phyloP scores from a whole-genome alignment of 2,329 filamentous ascomycete species.

The Canariomyces notabilis region DNA sequence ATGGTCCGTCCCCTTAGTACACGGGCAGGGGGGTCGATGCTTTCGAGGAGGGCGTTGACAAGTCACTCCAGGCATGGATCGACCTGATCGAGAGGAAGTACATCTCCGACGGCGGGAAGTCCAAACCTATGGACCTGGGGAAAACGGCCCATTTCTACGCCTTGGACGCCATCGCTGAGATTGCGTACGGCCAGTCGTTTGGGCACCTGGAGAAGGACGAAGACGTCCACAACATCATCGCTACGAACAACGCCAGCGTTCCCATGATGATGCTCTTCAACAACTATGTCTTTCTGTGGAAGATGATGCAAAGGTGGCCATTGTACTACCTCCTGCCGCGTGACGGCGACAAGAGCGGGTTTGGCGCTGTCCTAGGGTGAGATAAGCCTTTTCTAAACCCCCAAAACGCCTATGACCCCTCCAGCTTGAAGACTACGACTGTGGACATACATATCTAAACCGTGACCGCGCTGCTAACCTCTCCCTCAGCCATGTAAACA shows the following conservation, averaged over 20 bases:
- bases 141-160: conserved; percentile 19
- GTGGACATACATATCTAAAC: too few species aligned
- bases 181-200: conserved; percentile 15
- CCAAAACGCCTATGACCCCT: too few species aligned
- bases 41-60: conserved; percentile 37
- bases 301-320: conserved; percentile 34
- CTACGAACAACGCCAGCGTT: too few species aligned
- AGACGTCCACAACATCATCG: conserved; percentile 43
- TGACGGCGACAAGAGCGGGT: conserved; percentile 34
- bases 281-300: conserved; percentile 34
- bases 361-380: conserved; percentile 37
- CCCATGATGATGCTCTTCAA: conserved; percentile 34
- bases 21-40: conserved; percentile 1
- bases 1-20: too few species aligned
- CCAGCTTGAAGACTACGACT: too few species aligned
- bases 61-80: conserved; percentile 37
- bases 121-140: conserved; percentile 42
- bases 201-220: conserved; percentile 40
- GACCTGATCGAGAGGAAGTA: conserved; percentile 45
- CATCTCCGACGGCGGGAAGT: conserved; percentile 32
- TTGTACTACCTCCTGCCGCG: conserved; percentile 32
- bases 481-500: conserved; percentile 1
- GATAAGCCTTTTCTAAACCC: too few species aligned
- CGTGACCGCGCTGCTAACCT: too few species aligned
- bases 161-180: conserved; percentile 17